Evolutionary conservation across 257 asterid species (phyloP).

Genomic region (Parsonsia alboflavescens): DNA sequence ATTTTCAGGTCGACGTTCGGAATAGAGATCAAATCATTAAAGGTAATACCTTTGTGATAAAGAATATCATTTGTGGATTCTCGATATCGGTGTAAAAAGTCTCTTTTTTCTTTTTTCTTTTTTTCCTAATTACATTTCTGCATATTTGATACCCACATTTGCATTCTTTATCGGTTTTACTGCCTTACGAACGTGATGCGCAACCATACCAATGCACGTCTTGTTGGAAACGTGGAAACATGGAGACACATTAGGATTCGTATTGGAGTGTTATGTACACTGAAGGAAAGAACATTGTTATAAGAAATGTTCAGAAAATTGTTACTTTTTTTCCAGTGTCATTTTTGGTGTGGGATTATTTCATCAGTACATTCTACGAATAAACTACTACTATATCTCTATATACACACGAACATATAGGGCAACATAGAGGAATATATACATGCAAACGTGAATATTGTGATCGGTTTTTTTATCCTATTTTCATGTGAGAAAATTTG

Average conservation of each 20-base stretch:
- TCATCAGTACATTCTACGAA: background rate
- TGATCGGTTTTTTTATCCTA: background rate
- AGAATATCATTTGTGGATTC: background rate
- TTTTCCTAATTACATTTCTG: background rate
- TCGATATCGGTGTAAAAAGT: background rate
- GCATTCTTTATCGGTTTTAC: background rate
- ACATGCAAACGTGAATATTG: background rate
- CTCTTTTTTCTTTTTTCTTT: no score
- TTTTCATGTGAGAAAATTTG: background rate
- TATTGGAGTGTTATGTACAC: background rate
- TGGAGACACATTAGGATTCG: background rate
- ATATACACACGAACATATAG: background rate
- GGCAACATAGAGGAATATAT: background rate
- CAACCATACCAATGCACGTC: no score
- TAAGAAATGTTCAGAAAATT: background rate
- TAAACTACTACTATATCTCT: no score
- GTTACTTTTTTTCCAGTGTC: background rate
- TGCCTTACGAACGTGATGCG: background rate
- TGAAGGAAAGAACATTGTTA: background rate
- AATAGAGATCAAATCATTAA: constrained; percentile 42
- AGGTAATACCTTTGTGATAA: constrained; percentile 32
- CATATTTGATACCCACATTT: background rate
- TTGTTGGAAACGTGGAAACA: background rate
- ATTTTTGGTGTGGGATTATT: background rate
- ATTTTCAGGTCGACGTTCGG: constrained; percentile 60